Evolutionary conservation across 306 rosid species (phyloP), one percentile per base, ranked within the genome.

Genomic region (Oemleria cerasiformis): DNA sequence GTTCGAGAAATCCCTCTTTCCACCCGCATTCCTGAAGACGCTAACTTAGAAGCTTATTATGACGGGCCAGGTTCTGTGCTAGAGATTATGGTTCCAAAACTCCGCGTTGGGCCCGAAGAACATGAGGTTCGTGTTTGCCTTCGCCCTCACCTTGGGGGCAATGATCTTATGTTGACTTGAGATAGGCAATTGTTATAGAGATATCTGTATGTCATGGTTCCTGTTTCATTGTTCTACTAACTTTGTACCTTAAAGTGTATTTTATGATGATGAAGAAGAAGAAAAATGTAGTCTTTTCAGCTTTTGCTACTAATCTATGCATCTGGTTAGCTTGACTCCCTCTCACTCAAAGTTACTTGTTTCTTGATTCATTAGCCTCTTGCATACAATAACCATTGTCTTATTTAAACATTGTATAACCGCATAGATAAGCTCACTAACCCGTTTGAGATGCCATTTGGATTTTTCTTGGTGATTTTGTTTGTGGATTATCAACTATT

Each of bases 101-200:
- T 83, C 62, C 92, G 85, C 0, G 86, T 71, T 0, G 93, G 96
- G 55, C 88, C 93, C 6, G 97, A 88, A 83, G 98, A 93, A 79
- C 98, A 93, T 63, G 97, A 93, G 85, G 96, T 93, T 74, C 97
- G 89, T 7, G 96, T 93, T 47, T 93, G 97, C 88, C 92, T 90
- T 13, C 93, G 93, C 74, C 93, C 98, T 72, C 91, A 88, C 77
- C 91, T 88, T 13, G 96, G 87, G 53, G 97, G 91, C 63, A 86
- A 86, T 72, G 96, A 86, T 81, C 92, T 90, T 59, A 85, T 82
- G 91, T 88, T 86, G 72, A 85, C 86, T 68, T 90, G 76, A 92
- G 79, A 71, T 76, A 73, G 77, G 79, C 73, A 65, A 20, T 65
- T 68, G 36, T 30, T 56, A 51, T 51, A 7, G 69, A 70, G 74